Conservation (phyloP, 192 early-diverging fungal species). For the Umbelopsis sp. region DNA sequence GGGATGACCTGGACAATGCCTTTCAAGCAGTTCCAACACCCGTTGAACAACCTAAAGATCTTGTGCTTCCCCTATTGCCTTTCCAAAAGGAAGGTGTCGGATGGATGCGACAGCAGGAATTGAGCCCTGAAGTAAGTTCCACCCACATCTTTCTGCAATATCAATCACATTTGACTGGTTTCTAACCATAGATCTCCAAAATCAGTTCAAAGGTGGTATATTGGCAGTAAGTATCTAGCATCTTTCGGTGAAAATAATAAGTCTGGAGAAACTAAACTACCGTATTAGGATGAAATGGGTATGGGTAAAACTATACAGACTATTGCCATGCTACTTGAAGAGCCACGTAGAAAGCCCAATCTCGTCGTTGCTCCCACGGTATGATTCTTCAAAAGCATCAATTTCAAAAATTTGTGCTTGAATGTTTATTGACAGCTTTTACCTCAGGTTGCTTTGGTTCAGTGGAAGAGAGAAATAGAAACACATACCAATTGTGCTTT, state of each 20-base stretch:
- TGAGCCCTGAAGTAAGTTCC: constrained; percentile 33
- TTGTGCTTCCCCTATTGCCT: constrained; percentile 79
- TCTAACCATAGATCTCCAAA: not conserved
- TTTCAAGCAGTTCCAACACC: constrained; percentile 39
- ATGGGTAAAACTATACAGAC: constrained; percentile 96
- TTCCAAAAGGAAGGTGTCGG: constrained; percentile 87
- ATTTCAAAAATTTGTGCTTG: not conserved
- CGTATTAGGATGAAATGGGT: constrained; percentile 82
- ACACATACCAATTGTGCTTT: constrained; percentile 62
- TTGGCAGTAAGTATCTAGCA: constrained; percentile 53
- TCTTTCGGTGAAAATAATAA: not conserved
- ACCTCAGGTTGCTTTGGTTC: constrained; percentile 68
- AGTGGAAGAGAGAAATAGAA: constrained; percentile 85
- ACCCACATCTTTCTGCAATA: not conserved
- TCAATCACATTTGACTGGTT: not conserved
- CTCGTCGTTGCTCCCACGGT: constrained; percentile 88
- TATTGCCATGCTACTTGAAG: constrained; percentile 76
- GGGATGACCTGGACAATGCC: constrained; percentile 56
- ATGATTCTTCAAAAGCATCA: not conserved
- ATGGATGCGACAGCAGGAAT: constrained; percentile 86
- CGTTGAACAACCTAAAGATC: constrained; percentile 64
- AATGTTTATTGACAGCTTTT: not conserved
- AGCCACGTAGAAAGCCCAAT: constrained; percentile 66
- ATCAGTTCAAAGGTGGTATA: constrained; percentile 73
- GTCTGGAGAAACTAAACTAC: not conserved